Evolutionary conservation across 2,329 filamentous ascomycete species (phyloP).

Genomic region (Cordyceps fumosorosea): DNA sequence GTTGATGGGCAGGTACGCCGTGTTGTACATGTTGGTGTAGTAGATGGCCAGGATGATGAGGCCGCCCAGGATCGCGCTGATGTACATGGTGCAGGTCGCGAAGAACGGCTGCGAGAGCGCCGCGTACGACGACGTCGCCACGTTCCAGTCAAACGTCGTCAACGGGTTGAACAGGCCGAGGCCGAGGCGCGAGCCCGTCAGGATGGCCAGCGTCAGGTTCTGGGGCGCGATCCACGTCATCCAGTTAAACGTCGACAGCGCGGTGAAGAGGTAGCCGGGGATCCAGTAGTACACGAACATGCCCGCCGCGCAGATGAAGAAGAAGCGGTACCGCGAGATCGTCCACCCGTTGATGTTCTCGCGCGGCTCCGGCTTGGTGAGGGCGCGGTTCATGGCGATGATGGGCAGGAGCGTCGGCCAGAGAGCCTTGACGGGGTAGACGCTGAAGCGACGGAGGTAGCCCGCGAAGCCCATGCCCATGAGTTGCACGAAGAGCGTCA

Average conservation of each 20-base stretch:
- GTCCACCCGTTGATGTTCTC: conserved; percentile 27
- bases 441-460: conserved; percentile 40
- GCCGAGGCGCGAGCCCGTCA: conserved; percentile 37
- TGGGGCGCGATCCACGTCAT: conserved; percentile 47
- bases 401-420: conserved; percentile 46
- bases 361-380: conserved; percentile 33
- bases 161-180: conserved; percentile 31
- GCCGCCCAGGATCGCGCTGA: conserved; percentile 28
- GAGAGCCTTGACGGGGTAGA: conserved; percentile 44
- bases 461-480: conserved; percentile 51
- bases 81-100: conserved; percentile 30
- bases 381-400: conserved; percentile 40
- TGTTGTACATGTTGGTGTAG: conserved; percentile 37
- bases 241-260: conserved; percentile 45
- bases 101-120: conserved; percentile 35
- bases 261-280: conserved; percentile 42
- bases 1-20: conserved; percentile 41
- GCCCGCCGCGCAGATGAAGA: conserved; percentile 32
- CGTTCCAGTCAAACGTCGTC: conserved; percentile 36
- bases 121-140: conserved; percentile 31
- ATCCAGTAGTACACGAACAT: conserved; percentile 51
- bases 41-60: conserved; percentile 35
- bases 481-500: conserved; percentile 43
- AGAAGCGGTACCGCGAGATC: conserved; percentile 40
- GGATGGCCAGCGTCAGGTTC: conserved; percentile 32